phyloP scores from a whole-genome alignment of 805 yeast species.

The Starmerella riodocensis region DNA sequence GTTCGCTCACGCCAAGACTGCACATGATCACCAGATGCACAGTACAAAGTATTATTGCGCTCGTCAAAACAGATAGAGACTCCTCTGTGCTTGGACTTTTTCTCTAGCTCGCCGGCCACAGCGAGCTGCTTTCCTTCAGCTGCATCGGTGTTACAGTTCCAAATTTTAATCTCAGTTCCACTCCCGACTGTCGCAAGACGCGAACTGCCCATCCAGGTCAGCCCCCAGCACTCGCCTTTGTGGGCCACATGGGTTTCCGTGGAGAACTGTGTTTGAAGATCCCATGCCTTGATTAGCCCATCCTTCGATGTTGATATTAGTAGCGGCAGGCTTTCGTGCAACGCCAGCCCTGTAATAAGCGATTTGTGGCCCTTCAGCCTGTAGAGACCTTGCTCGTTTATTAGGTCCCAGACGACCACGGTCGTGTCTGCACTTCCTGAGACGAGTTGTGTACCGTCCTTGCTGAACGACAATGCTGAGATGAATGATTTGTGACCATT shows the following conservation, averaged over 20 bases:
- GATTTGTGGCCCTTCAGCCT: conserved; percentile 82
- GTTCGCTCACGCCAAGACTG: conserved; percentile 71
- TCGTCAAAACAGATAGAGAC: conserved; percentile 7
- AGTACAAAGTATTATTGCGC: conserved; percentile 4
- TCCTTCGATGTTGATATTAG: conserved; percentile 72
- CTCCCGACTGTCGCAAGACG: conserved; percentile 56
- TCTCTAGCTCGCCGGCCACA: conserved; percentile 56
- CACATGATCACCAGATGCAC: conserved; percentile 65
- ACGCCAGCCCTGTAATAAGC: conserved; percentile 59
- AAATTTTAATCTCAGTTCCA: conserved; percentile 70
- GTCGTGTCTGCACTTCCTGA: conserved; percentile 81
- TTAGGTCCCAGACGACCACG: conserved; percentile 87
- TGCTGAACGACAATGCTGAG: conserved; percentile 57
- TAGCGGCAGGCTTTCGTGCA: conserved; percentile 47
- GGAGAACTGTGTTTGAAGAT: conserved; percentile 74
- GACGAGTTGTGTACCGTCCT: conserved; percentile 67
- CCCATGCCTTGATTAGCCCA: conserved; percentile 90
- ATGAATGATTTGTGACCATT: conserved; percentile 83
- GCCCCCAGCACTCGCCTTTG: conserved; percentile 83
- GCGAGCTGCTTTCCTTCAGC: conserved; percentile 41
- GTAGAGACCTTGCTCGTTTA: conserved; percentile 78
- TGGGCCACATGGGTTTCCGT: conserved; percentile 91
- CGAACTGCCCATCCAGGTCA: conserved; percentile 29
- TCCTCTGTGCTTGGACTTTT: conserved; percentile 32
- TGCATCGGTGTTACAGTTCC: conserved; percentile 51